These are phyloP conservation scores for Monosporascus sp. DNA, from an alignment of 2,329 filamentous ascomycete species.

Conservation along the genomic window DNA sequence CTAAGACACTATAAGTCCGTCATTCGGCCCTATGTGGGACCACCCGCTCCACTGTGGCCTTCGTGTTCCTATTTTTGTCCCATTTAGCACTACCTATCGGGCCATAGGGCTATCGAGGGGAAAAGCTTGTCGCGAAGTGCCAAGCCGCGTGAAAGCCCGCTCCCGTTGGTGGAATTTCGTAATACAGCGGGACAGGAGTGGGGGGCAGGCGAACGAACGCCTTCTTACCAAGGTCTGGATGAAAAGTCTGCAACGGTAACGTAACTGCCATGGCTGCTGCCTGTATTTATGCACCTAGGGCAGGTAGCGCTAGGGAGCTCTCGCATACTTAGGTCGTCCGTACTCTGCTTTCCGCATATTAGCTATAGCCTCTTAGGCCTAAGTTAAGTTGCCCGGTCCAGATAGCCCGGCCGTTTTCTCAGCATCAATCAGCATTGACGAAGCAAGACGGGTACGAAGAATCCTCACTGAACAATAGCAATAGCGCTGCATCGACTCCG, in stretches of 20 bases:
- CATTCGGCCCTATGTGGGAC: neutral
- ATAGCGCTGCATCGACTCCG: neutral
- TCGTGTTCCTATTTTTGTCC: neutral
- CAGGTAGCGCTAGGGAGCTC: neutral
- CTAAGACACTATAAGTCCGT: neutral
- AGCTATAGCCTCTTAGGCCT: neutral
- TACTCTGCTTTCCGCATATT: neutral
- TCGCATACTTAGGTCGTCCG: neutral
- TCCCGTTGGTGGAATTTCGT: no score
- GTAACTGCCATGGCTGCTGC: no score
- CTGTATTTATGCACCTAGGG: no score
- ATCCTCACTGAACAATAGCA: neutral
- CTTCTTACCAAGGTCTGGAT: no score
- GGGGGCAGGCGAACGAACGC: no score
- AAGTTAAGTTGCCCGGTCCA: neutral
- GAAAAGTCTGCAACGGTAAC: no score
- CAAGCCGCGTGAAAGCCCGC: neutral
- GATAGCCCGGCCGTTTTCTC: neutral
- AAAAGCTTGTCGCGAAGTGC: neutral
- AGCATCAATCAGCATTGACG: neutral
- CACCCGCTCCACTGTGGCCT: neutral
- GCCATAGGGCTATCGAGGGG: neutral
- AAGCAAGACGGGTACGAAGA: no score
- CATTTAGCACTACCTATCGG: neutral
- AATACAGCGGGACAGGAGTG: no score